A percentile compares a stretch with the other conserved stretches of the same genome.
phyloP scores from a whole-genome alignment of 768 basidiomycete species.

The Crassisporium funariophilum region DNA sequence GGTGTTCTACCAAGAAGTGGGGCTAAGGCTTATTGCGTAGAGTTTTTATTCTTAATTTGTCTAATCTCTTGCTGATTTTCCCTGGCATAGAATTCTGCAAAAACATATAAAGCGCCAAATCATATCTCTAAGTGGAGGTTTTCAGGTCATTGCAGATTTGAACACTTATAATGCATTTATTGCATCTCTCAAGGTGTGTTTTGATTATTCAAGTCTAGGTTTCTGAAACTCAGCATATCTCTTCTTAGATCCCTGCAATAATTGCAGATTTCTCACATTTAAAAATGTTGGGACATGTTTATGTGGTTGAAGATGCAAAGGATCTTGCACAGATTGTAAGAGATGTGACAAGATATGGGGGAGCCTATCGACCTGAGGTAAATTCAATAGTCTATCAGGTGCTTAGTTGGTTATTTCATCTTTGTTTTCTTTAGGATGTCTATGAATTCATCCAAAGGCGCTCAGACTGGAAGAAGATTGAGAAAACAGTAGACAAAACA shows the following conservation, averaged over 20 bases:
- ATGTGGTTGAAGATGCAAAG: conserved; percentile 93
- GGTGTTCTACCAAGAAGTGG: conserved; percentile 98
- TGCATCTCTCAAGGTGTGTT: conserved; percentile 72
- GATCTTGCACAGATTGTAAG: conserved; percentile 95
- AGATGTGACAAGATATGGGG: conserved; percentile 95
- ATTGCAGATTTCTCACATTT: conserved; percentile 89
- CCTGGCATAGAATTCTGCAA: conserved; percentile 75
- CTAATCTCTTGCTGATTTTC: background rate
- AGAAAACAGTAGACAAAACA: conserved; percentile 92
- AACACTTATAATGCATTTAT: conserved; percentile 94
- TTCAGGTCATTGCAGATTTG: conserved; percentile 94
- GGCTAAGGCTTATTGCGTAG: conserved; percentile 82
- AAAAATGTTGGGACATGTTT: conserved; percentile 97
- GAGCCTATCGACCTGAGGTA: conserved; percentile 92
- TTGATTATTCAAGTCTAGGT: background rate
- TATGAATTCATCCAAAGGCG: conserved; percentile 96
- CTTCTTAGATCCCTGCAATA: conserved; percentile 66
- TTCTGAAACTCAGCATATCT: background rate
- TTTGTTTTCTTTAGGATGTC: conserved; percentile 59
- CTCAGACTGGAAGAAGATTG: conserved; percentile 98
- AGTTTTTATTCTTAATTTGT: conserved; percentile 27
- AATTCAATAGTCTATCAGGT: conserved; percentile 11
- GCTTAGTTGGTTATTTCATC: background rate
- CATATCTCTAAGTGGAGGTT: conserved; percentile 90
- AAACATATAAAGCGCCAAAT: conserved; percentile 98